phyloP scores from a whole-genome alignment of 352 stramenopile genomes.

The Phytopythium ostracodes region DNA sequence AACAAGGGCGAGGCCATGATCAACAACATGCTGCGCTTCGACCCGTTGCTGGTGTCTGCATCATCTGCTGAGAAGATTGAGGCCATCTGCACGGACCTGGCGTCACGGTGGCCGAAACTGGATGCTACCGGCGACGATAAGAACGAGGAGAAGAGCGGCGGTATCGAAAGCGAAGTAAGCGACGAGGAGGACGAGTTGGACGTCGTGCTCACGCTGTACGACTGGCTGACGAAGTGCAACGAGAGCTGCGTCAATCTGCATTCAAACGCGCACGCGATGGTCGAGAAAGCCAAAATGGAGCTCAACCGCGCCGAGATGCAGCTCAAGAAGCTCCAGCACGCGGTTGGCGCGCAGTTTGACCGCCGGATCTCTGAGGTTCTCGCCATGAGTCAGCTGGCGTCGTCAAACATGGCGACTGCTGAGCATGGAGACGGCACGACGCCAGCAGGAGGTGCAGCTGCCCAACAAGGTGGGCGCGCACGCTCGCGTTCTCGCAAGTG shows the following conservation, averaged over 20 bases:
- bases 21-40: conserved; percentile 56
- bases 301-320: conserved; percentile 52
- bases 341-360: conserved; percentile 59
- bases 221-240: conserved; percentile 58
- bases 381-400: background rate
- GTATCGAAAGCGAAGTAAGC: conserved; percentile 11
- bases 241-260: conserved; percentile 43
- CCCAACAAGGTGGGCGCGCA: background rate
- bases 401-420: background rate
- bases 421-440: background rate
- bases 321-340: conserved; percentile 48
- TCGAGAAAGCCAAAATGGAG: conserved; percentile 36
- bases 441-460: background rate
- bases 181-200: conserved; percentile 19
- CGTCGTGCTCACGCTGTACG: conserved; percentile 45
- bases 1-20: conserved; percentile 37
- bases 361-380: conserved; percentile 44
- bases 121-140: background rate
- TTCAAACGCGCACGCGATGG: conserved; percentile 27
- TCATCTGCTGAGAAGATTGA: conserved; percentile 28
- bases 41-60: conserved; percentile 41
- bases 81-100: conserved; percentile 26
- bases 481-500: background rate
- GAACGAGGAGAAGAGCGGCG: background rate
- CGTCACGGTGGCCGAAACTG: conserved; percentile 13